Evolutionary conservation across 2,329 filamentous ascomycete species (phyloP).

Genomic region (Arthrobotrys entomopaga): DNA sequence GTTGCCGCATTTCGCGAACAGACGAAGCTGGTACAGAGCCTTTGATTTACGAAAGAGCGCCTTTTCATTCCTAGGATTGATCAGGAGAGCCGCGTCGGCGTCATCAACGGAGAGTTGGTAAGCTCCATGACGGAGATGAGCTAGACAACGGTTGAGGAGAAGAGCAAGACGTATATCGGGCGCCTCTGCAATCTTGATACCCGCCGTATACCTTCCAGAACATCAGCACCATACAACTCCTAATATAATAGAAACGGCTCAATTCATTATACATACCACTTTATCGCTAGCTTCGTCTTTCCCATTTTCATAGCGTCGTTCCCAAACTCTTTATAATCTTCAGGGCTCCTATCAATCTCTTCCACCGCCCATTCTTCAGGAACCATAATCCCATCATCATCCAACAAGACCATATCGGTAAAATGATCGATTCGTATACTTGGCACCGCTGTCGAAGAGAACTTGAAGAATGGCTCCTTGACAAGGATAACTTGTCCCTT

Average conservation of each 20-base stretch:
- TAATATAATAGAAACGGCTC: not conserved
- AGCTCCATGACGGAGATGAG: not conserved
- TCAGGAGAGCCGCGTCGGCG: constrained; percentile 8
- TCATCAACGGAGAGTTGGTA: constrained; percentile 15
- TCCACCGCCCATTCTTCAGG: constrained; percentile 22
- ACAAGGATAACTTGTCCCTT: constrained; percentile 23
- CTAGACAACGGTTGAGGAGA: constrained; percentile 16
- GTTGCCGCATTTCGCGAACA: constrained; percentile 11
- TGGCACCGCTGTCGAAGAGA: constrained; percentile 20
- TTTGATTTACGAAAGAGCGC: constrained; percentile 35
- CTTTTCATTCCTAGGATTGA: constrained; percentile 25
- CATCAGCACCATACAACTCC: not conserved
- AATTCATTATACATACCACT: constrained; percentile 13
- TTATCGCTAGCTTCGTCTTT: constrained; percentile 22
- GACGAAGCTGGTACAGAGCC: constrained; percentile 25
- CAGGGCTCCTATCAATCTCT: not conserved
- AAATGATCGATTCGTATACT: constrained; percentile 40
- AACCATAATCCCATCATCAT: constrained; percentile 20
- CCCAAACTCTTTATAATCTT: constrained; percentile 22
- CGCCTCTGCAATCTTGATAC: not conserved
- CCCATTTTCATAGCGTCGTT: constrained; percentile 19
- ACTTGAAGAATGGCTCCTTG: constrained; percentile 38
- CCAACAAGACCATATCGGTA: constrained; percentile 31
- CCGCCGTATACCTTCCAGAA: constrained; percentile 23
- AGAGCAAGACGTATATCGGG: constrained; percentile 1